Percentiles rank a stretch among this genome's conserved stretches.
Conservation (phyloP, 257 asterid species). For the Penstemon barbatus region DNA sequence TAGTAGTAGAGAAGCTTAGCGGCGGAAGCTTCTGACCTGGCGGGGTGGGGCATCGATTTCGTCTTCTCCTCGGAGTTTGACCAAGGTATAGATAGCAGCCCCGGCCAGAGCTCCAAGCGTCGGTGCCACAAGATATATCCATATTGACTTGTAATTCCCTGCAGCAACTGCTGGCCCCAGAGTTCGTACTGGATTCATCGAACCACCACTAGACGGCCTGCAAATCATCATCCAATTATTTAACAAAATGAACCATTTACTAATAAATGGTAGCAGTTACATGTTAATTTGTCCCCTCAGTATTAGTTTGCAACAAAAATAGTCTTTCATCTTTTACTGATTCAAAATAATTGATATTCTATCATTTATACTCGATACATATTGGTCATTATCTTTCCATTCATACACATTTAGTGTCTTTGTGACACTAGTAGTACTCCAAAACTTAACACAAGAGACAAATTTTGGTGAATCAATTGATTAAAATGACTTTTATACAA, state of each 20-base stretch:
- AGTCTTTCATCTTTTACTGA: too few relatives aligned
- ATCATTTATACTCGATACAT: too few relatives aligned
- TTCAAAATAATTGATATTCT: too few relatives aligned
- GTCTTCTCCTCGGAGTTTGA: slow-evolving; percentile 50
- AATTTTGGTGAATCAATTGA: too few relatives aligned
- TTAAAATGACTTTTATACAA: too few relatives aligned
- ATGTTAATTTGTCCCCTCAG: too few relatives aligned
- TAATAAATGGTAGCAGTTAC: neutral
- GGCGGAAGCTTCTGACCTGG: slow-evolving; percentile 64
- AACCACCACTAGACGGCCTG: slow-evolving; percentile 86
- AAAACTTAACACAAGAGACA: too few relatives aligned
- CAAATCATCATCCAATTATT: neutral
- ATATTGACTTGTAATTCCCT: slow-evolving; percentile 73
- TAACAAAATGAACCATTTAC: neutral
- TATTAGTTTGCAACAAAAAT: too few relatives aligned
- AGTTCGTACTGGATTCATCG: slow-evolving; percentile 91
- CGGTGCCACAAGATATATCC: slow-evolving; percentile 84
- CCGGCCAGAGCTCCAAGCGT: slow-evolving; percentile 85
- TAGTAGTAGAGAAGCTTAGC: slow-evolving; percentile 23
- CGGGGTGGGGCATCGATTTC: slow-evolving; percentile 42
- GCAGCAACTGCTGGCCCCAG: slow-evolving; percentile 93
- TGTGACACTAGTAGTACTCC: too few relatives aligned
- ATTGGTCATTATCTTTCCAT: too few relatives aligned
- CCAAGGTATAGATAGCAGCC: slow-evolving; percentile 56
- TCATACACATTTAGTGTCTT: too few relatives aligned